phyloP scores from a whole-genome alignment of 2,329 filamentous ascomycete genomes.

The Aspergillus pseudoglaucus region DNA sequence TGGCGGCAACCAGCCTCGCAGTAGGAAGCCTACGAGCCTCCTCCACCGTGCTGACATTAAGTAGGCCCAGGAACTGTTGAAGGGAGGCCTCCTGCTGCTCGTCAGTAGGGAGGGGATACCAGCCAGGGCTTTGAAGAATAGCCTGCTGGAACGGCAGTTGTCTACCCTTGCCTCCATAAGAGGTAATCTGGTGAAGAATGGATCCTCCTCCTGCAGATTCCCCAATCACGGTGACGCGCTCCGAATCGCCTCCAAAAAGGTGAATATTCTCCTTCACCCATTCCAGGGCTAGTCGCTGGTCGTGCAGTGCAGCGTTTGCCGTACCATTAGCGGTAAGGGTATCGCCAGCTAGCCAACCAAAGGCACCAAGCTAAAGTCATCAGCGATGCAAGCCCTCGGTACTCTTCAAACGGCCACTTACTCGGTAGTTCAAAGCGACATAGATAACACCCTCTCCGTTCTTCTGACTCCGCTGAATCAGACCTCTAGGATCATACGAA shows the following conservation, averaged over 20 bases:
- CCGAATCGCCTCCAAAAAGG: conserved; percentile 50
- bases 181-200: conserved; percentile 52
- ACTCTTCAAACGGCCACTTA: conserved; percentile 10
- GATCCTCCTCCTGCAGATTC: conserved; percentile 49
- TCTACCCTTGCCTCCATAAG: conserved; percentile 43
- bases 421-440: conserved; percentile 45
- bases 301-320: conserved; percentile 46
- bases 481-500: conserved; percentile 29
- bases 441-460: conserved; percentile 38
- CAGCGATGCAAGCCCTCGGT: conserved; percentile 2
- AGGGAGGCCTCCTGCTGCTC: conserved; percentile 34
- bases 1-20: conserved; percentile 37
- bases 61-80: conserved; percentile 33
- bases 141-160: conserved; percentile 31
- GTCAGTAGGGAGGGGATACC: conserved; percentile 26
- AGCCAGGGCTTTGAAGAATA: conserved; percentile 41
- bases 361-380: conserved; percentile 35
- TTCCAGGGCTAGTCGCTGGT: conserved; percentile 51
- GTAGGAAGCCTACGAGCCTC: conserved; percentile 39
- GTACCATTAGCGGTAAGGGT: conserved; percentile 39
- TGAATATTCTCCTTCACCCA: conserved; percentile 53
- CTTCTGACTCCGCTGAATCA: conserved; percentile 38
- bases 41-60: conserved; percentile 40
- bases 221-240: conserved; percentile 39
- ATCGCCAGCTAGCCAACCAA: conserved; percentile 44